Evolutionary conservation across 371 early-diverging fungal species (phyloP).

Genomic region (Umbelopsis sp.): DNA sequence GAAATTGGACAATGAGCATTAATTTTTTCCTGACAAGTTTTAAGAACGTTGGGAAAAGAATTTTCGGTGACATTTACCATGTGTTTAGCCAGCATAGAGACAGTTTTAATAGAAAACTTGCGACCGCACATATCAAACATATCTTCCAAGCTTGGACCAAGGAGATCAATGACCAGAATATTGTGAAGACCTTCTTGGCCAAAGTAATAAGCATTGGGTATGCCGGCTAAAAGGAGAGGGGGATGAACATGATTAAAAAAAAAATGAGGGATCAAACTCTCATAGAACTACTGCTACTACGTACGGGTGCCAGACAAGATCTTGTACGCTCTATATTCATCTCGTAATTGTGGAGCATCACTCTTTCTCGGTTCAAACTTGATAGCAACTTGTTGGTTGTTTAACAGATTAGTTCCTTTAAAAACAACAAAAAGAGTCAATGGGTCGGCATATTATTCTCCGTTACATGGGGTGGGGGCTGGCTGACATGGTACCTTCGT

Average conservation of each 20-base stretch:
- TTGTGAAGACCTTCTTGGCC: constrained; percentile 95
- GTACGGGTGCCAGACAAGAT: constrained; percentile 77
- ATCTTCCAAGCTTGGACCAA: constrained; percentile 95
- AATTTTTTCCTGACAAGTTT: not conserved
- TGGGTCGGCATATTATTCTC: constrained; percentile 47
- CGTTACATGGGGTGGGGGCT: constrained; percentile 82
- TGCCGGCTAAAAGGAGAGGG: constrained; percentile 57
- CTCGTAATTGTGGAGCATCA: constrained; percentile 92
- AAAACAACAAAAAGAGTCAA: not conserved
- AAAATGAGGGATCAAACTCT: no score
- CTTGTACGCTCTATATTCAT: constrained; percentile 92
- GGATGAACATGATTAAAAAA: not conserved
- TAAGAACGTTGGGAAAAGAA: not conserved
- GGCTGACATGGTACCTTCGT: constrained; percentile 75
- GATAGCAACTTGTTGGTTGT: constrained; percentile 86
- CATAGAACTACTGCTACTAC: constrained; percentile 24
- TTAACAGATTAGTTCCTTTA: constrained; percentile 69
- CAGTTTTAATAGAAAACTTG: constrained; percentile 90
- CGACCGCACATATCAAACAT: constrained; percentile 94
- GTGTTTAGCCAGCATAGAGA: constrained; percentile 93
- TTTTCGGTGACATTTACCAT: constrained; percentile 65
- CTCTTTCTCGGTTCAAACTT: constrained; percentile 94
- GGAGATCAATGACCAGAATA: constrained; percentile 92
- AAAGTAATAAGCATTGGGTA: constrained; percentile 91
- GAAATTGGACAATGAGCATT: not conserved